Evolutionary conservation across 345 rosid species (phyloP).

Genomic region (Pseudoturritis turrita): DNA sequence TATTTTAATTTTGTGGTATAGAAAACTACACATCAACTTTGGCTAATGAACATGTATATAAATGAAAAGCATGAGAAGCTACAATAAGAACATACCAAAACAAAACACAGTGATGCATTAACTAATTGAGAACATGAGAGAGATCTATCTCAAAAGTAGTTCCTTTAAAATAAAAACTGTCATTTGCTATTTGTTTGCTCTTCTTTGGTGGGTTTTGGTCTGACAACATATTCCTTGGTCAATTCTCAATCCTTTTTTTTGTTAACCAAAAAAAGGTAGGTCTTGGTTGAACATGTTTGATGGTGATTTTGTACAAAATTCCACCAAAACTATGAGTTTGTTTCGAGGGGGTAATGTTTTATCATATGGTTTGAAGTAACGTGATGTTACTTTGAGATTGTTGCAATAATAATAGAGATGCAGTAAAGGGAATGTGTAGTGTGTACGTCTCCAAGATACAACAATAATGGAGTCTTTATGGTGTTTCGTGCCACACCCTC

Average conservation of each 20-base stretch:
- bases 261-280: not conserved
- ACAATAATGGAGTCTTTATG: slow-evolving; percentile 35
- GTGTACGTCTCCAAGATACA: slow-evolving; percentile 8
- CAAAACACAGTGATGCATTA: slow-evolving; percentile 1
- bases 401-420: not conserved
- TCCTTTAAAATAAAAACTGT: not conserved
- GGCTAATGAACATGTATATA: not conserved
- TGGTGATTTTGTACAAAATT: not conserved
- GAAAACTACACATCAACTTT: slow-evolving; percentile 9
- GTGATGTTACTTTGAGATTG: not conserved
- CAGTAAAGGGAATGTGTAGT: not conserved
- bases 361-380: not conserved
- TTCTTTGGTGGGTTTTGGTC: slow-evolving; percentile 7
- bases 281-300: not conserved
- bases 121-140: not conserved
- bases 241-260: not conserved
- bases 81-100: slow-evolving; percentile 27
- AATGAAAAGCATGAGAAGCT: not conserved
- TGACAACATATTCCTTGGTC: not conserved
- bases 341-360: not conserved
- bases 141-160: not conserved
- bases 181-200: slow-evolving; percentile 21
- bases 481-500: slow-evolving; percentile 40
- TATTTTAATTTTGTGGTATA: slow-evolving; percentile 8
- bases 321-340: not conserved